Base-by-base conservation (phyloP, 805 yeast species). In the Kuraishia molischiana region DNA sequence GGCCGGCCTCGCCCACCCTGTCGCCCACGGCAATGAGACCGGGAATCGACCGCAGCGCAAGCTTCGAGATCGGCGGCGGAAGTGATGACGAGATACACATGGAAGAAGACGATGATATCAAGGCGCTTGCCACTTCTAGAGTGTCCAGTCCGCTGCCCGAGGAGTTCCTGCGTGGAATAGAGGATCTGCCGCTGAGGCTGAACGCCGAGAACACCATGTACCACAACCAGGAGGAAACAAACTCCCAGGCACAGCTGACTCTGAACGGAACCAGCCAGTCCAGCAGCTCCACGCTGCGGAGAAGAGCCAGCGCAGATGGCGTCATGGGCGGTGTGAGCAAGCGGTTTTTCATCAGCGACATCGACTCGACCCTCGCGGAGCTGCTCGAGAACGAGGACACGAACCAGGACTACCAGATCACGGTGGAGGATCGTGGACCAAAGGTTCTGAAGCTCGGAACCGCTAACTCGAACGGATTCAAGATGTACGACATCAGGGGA, bases 371-470 rank as follows among this genome's bases (percentile, higher is more conserved):
- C 2, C 62, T 87, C 37, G 61, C 72, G 6, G 80, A 82, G 44
- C 65, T 89, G 32, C 62, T 87, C 40, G 70, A 67, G 22, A 75
- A 72, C 46, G 95, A 87, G 54, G 96, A 87, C 53, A 86, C 95
- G 2, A 95, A 89, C 58, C 67, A 69, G 38, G 80, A 89, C 54
- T 78, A 60, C 54, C 96, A 89, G 57, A 87, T 84, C 52, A 84
- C 95, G 5, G 77, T 84, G 35, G 94, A 84, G 48, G 94, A 85
- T 51, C 73, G 74, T 2, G 94, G 94, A 1, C 92, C 94, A 3
- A 84, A 84, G 53, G 85, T 79, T n/a, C 61, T 84, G 41, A 72
- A 74, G 47, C 64, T 85, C 11, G 92, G 92, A 6, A 85, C 97
- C 2, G 85, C 79, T 28, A 83, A 84, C 52, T 85, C 95, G 3